These are phyloP conservation scores for Bolboschoenus planiculmis DNA, from an alignment of 176 grass and related monocot genomes.

Conservation along the genomic window DNA sequence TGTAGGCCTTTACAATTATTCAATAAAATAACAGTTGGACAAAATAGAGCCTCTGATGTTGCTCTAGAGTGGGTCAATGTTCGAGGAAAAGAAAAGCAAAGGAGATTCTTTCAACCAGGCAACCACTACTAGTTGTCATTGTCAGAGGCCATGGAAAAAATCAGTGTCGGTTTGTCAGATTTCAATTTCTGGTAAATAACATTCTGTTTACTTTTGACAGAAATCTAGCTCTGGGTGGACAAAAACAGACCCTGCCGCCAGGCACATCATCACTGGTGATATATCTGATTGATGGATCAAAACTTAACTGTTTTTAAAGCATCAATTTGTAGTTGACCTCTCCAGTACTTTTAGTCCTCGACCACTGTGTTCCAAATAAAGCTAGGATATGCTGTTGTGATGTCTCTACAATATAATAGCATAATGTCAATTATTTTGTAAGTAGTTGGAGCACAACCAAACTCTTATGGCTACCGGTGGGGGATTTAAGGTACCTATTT, in stretches of 20 bases:
- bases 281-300: neutral
- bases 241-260: neutral
- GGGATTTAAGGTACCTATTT: neutral
- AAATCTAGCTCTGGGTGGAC: too few relatives aligned
- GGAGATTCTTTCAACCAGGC: too few relatives aligned
- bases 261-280: neutral
- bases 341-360: conserved; percentile 43
- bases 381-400: conserved; percentile 64
- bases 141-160: too few relatives aligned
- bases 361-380: conserved; percentile 65
- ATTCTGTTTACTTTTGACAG: too few relatives aligned
- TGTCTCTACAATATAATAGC: conserved; percentile 37
- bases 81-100: too few relatives aligned
- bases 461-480: neutral
- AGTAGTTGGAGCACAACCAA: neutral
- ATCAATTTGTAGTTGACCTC: neutral
- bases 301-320: neutral
- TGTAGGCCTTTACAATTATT: too few relatives aligned
- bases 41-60: too few relatives aligned
- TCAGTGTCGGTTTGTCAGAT: too few relatives aligned
- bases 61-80: too few relatives aligned
- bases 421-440: neutral
- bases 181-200: too few relatives aligned
- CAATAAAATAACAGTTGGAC: too few relatives aligned
- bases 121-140: too few relatives aligned